Evolutionary conservation across 495 filamentous ascomycete species (phyloP), one percentile per base, ranked within the genome.

Genomic region (Trichoderma gamsii): DNA sequence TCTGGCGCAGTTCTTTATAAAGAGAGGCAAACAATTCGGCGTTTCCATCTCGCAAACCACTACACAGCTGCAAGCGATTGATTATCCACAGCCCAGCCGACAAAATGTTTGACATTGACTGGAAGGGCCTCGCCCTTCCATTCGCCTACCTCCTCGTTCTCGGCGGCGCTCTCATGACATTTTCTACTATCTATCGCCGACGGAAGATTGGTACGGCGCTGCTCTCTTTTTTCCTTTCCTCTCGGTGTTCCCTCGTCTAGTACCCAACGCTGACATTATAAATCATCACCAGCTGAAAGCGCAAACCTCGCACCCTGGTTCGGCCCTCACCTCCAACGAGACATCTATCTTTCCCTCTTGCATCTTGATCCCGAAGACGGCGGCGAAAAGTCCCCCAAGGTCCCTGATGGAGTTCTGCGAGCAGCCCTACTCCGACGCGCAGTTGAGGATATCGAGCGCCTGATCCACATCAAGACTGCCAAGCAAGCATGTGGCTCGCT

Each of bases 271-370:
- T 69, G 78, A 65, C 63, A 18, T 21, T 52, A 49, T 18, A 64
- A 43, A 5, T 41, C 35, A 43, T 72, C 56, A 29, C 12, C 69
- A 92, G 90, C 82, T 70, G 87, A 91, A 79, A 88, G 90, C 69
- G 87, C 89, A 41, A 89, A 90, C 68, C 84, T 98, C 52, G 92
- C 88, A 70, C 91, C 93, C 76, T 99, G 94, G 94, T 98, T 98
- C 78, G 87, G 87, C 21, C 82, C 90, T 43, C 93, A 99, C 76
- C 80, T 93, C 46, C 90, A 94, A 77, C 91, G 93, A 72, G 92
- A 98, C 77, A 88, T 99, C 73, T 99, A 99, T 81, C 87, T 96
- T 69, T 90, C 92, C 38, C 88, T 99, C 44, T 82, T 97, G 9
- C 93, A 98, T 77, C 84, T 92, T 72, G 90, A 95, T 69, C 90